phyloP scores from a whole-genome alignment of 768 basidiomycete genomes.

The Panellus pusillus region DNA sequence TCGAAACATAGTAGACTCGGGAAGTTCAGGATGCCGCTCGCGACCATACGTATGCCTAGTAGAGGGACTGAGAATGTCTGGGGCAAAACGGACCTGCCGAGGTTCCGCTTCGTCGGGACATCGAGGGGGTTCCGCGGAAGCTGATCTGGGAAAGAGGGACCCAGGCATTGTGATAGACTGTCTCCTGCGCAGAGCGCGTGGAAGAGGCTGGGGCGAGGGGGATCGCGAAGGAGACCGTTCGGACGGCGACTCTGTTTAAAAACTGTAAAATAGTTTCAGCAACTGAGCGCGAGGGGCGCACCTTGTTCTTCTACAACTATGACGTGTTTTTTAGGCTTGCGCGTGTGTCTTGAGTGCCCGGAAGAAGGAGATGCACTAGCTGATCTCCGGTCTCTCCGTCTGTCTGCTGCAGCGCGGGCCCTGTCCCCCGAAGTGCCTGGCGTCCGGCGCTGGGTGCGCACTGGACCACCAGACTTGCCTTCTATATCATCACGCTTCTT shows the following conservation, averaged over 20 bases:
- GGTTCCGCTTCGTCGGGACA: constrained; percentile 20
- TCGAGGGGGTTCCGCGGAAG: constrained; percentile 50
- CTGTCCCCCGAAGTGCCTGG: constrained; percentile 11
- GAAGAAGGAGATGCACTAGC: constrained; percentile 11
- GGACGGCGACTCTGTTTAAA: constrained; percentile 8
- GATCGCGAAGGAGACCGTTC: constrained; percentile 20
- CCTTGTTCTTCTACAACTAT: constrained; percentile 17
- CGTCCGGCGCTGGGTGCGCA: constrained; percentile 9
- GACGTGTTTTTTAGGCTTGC: constrained; percentile 18
- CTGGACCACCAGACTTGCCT: constrained; percentile 13
- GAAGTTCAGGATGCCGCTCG: constrained; percentile 8
- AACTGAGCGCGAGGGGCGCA: background rate
- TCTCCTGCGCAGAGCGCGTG: constrained; percentile 36
- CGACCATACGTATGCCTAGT: constrained; percentile 17
- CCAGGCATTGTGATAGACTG: constrained; percentile 73
- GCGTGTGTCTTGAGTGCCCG: constrained; percentile 5
- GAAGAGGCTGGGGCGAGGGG: constrained; percentile 34
- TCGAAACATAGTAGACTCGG: constrained; percentile 31
- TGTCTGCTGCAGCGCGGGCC: constrained; percentile 6
- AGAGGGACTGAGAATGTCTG: constrained; percentile 19
- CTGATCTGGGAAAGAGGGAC: constrained; percentile 71
- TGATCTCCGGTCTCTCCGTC: constrained; percentile 11
- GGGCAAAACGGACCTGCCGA: constrained; percentile 44
- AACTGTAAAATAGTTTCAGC: constrained; percentile 5
- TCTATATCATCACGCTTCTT: background rate